Evolutionary conservation across 495 filamentous ascomycete species (phyloP).

Genomic region (Aspergillus homomorphus): DNA sequence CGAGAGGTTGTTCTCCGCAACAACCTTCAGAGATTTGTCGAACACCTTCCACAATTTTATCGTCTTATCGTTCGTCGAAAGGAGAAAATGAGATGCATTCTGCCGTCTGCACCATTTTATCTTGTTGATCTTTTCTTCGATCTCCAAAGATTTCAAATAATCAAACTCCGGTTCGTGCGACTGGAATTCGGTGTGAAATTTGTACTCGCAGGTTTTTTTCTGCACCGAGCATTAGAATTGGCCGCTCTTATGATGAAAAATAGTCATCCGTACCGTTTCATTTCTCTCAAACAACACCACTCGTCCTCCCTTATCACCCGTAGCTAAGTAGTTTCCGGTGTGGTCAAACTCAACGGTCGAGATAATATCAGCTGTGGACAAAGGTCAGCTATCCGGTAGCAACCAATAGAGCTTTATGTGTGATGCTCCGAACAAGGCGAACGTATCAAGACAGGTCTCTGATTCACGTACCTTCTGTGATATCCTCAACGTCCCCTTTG

Average conservation of each 20-base stretch:
- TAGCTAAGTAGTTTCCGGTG: slow-evolving; percentile 96
- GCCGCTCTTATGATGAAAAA: slow-evolving; percentile 5
- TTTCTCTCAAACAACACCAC: slow-evolving; percentile 98
- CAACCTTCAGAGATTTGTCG: slow-evolving; percentile 97
- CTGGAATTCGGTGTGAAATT: slow-evolving; percentile 99
- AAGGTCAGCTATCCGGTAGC: slow-evolving; percentile 7
- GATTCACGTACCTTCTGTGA: slow-evolving; percentile 81
- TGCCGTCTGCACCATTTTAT: slow-evolving; percentile 99
- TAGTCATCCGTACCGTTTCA: slow-evolving; percentile 65
- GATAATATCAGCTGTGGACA: slow-evolving; percentile 85
- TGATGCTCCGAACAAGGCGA: neutral
- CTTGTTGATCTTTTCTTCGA: slow-evolving; percentile 99
- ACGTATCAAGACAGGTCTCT: neutral
- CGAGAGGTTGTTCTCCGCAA: slow-evolving; percentile 97
- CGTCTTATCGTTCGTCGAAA: slow-evolving; percentile 99
- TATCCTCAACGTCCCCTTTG: slow-evolving; percentile 99
- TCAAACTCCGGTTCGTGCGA: slow-evolving; percentile 99
- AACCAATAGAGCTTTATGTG: neutral
- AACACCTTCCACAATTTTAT: slow-evolving; percentile 99
- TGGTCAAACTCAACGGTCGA: slow-evolving; percentile 99
- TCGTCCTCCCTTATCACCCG: slow-evolving; percentile 94
- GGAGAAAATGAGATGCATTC: slow-evolving; percentile 96
- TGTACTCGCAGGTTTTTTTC: slow-evolving; percentile 99
- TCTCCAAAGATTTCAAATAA: slow-evolving; percentile 97
- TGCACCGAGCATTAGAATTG: slow-evolving; percentile 38